These are phyloP conservation scores for Coemansia sp. DNA, from an alignment of 192 early-diverging fungal species.

Conservation along the genomic window DNA sequence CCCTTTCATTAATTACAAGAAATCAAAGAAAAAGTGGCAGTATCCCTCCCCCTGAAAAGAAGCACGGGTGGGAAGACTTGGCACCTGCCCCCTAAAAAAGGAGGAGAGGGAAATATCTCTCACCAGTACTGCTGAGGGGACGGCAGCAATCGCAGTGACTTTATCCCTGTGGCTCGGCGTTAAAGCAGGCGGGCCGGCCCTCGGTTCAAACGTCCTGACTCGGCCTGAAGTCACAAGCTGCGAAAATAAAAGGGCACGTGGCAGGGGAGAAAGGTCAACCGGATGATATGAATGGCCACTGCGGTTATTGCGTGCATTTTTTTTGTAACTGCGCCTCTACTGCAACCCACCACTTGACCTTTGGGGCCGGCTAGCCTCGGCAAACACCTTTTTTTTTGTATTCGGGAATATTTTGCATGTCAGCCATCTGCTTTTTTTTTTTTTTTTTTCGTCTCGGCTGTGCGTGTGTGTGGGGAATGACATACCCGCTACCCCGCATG, in stretches of 20 bases:
- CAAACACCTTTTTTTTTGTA: not conserved
- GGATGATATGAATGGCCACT: not conserved
- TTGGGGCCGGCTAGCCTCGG: not conserved
- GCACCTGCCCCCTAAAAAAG: not conserved
- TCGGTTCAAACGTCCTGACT: not conserved
- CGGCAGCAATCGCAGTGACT: not conserved
- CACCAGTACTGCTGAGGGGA: not conserved
- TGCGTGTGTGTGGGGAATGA: not conserved
- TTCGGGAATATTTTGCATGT: not conserved
- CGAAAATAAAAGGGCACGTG: not conserved
- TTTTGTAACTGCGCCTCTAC: constrained; percentile 1
- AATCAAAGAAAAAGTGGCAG: not conserved
- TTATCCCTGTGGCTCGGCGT: not conserved
- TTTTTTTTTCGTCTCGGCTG: not conserved
- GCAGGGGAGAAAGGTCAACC: not conserved
- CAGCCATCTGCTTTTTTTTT: not conserved
- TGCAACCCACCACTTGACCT: not conserved
- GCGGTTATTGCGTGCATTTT: not conserved
- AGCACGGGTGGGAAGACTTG: not conserved
- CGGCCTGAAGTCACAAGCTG: not conserved
- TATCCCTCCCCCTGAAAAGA: not conserved
- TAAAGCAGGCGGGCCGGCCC: not conserved
- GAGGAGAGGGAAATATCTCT: not conserved
- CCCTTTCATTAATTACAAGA: not conserved
- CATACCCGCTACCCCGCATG: not conserved